A percentile compares a stretch with the other conserved stretches of the same genome.
These are phyloP conservation scores for Rhinocladiella similis DNA, from an alignment of 2,329 filamentous ascomycete species.

Conservation along the genomic window DNA sequence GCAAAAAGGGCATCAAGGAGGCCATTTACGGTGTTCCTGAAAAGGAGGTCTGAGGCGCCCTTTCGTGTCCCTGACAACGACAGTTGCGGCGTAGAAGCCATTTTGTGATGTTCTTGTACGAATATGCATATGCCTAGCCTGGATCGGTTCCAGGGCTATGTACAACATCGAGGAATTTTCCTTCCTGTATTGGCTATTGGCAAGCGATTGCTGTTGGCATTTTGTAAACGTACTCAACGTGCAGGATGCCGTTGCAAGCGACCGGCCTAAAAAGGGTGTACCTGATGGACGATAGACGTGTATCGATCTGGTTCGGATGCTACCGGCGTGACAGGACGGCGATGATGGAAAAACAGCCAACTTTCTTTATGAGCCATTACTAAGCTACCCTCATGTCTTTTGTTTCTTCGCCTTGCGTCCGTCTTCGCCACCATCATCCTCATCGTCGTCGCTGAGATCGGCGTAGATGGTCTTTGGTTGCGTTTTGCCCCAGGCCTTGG, in stretches of 20 bases:
- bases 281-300: too few species aligned
- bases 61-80: too few species aligned
- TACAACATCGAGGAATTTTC: background rate
- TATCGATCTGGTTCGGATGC: too few species aligned
- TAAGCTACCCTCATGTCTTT: conserved; percentile 35
- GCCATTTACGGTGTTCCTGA: conserved; percentile 23
- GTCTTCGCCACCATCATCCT: conserved; percentile 47
- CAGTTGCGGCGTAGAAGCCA: background rate
- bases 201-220: too few species aligned
- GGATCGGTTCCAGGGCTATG: background rate
- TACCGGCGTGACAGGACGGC: too few species aligned
- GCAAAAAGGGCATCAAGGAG: conserved; percentile 22
- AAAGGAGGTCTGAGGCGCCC: conserved; percentile 16
- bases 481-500: conserved; percentile 86
- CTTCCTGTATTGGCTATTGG: too few species aligned
- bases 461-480: conserved; percentile 92
- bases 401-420: conserved; percentile 65
- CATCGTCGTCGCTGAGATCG: conserved; percentile 83
- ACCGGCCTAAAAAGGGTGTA: too few species aligned
- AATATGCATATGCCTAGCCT: background rate
- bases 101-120: background rate
- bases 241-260: background rate
- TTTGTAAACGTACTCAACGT: background rate
- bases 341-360: background rate
- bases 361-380: background rate